Percentiles rank a stretch among this genome's conserved stretches.
phyloP scores from a whole-genome alignment of 2,329 filamentous ascomycete genomes.

The Aspergillus tamarii region DNA sequence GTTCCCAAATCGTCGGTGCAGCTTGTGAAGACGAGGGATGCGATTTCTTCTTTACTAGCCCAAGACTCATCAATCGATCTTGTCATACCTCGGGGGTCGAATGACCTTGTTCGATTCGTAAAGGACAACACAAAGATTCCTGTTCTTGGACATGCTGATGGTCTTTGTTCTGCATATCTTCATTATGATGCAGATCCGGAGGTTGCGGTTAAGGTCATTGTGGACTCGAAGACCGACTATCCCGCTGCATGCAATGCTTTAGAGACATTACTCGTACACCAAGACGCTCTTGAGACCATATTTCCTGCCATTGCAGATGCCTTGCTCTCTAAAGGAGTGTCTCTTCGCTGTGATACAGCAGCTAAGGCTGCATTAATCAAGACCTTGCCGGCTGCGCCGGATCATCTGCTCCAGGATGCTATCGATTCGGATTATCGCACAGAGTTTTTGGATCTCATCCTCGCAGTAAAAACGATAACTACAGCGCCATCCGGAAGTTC shows the following conservation, averaged over 20 bases:
- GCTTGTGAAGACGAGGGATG: slow-evolving; percentile 90
- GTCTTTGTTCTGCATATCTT: slow-evolving; percentile 85
- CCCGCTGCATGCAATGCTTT: slow-evolving; percentile 92
- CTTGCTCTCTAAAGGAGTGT: slow-evolving; percentile 75
- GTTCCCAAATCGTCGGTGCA: slow-evolving; percentile 89
- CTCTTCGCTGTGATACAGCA: slow-evolving; percentile 74
- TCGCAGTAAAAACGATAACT: slow-evolving; percentile 80
- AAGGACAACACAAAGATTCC: slow-evolving; percentile 92
- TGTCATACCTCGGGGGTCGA: slow-evolving; percentile 88
- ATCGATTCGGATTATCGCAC: slow-evolving; percentile 76
- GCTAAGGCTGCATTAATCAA: slow-evolving; percentile 67
- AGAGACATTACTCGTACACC: slow-evolving; percentile 88
- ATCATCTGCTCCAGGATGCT: slow-evolving; percentile 64
- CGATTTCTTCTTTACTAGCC: slow-evolving; percentile 81
- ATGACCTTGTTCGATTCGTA: slow-evolving; percentile 86
- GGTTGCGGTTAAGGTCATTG: slow-evolving; percentile 74
- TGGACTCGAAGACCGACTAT: slow-evolving; percentile 93
- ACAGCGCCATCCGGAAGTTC: slow-evolving; percentile 25
- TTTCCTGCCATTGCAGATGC: slow-evolving; percentile 74
- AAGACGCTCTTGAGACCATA: slow-evolving; percentile 66
- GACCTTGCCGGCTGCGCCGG: slow-evolving; percentile 47
- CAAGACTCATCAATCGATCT: slow-evolving; percentile 90
- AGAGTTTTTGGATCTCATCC: slow-evolving; percentile 82
- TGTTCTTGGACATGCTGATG: slow-evolving; percentile 93
- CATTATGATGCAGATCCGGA: slow-evolving; percentile 73